These are phyloP conservation scores for Cladosporium sp. DNA, from an alignment of 2,329 filamentous ascomycete species.

Conservation along the genomic window DNA sequence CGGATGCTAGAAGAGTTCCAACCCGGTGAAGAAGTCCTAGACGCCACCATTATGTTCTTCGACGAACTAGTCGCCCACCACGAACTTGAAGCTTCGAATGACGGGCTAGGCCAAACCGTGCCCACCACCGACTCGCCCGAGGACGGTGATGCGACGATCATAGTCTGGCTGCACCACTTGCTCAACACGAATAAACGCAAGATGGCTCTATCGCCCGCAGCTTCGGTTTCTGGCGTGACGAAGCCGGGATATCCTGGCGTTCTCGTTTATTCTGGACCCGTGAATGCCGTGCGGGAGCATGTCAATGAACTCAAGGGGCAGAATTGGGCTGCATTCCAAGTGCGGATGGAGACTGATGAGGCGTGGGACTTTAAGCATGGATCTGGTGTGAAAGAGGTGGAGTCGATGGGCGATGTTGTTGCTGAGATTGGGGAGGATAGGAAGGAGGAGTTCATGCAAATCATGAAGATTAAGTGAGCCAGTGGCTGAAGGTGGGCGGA, in stretches of 20 bases:
- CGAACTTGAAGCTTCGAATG: neutral
- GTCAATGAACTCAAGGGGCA: conserved; percentile 39
- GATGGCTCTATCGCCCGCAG: conserved; percentile 35
- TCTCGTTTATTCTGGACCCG: conserved; percentile 40
- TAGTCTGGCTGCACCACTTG: conserved; percentile 46
- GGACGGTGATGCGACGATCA: conserved; percentile 29
- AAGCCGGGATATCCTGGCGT: conserved; percentile 46
- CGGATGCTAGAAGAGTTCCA: conserved; percentile 14
- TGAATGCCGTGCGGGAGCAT: conserved; percentile 36
- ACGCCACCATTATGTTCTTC: conserved; percentile 39
- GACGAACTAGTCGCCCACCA: conserved; percentile 26
- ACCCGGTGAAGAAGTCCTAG: conserved; percentile 40
- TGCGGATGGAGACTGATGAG: conserved; percentile 37
- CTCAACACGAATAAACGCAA: conserved; percentile 46
- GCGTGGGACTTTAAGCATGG: conserved; percentile 40
- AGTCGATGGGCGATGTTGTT: conserved; percentile 43
- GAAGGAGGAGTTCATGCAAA: conserved; percentile 29
- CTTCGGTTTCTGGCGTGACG: conserved; percentile 37
- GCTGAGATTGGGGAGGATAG: conserved; percentile 30
- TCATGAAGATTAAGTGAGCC: conserved; percentile 33
- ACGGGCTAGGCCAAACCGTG: neutral
- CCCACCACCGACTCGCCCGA: conserved; percentile 15
- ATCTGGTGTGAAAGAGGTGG: conserved; percentile 38
- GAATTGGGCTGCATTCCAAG: conserved; percentile 46
- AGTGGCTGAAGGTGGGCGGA: neutral